Conservation (phyloP, 345 rosid species). For the Syzygium oleosum region DNA sequence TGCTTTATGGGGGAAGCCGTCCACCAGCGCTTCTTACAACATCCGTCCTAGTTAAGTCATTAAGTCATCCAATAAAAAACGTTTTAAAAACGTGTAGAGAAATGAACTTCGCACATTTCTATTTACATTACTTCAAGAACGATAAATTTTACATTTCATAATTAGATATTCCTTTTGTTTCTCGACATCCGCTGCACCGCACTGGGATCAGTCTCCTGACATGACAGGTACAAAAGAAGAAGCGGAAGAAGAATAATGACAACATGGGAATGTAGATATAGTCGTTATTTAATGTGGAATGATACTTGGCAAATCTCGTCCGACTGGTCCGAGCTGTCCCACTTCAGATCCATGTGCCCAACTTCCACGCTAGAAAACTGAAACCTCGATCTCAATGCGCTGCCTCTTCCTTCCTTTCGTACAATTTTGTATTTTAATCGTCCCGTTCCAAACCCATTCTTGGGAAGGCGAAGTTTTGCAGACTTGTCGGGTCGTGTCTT, state of each 20-base stretch:
- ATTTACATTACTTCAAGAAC: neutral
- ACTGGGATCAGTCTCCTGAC: neutral
- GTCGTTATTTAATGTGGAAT: neutral
- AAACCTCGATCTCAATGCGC: neutral
- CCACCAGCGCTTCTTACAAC: neutral
- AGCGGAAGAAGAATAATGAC: neutral
- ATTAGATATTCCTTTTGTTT: neutral
- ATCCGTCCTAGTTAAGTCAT: neutral
- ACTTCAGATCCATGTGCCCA: neutral
- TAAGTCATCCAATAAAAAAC: neutral
- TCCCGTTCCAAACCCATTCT: neutral
- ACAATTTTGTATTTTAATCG: neutral
- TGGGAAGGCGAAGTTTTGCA: neutral
- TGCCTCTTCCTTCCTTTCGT: neutral
- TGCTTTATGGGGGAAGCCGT: neutral
- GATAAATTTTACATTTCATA: neutral
- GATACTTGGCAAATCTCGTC: neutral
- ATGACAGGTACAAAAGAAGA: neutral
- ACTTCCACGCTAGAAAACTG: neutral
- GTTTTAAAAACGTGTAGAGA: neutral
- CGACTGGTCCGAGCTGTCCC: neutral
- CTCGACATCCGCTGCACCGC: neutral
- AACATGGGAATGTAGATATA: neutral
- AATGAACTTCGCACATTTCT: neutral
- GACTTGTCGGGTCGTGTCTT: neutral